These are phyloP conservation scores for Xylaria sp. DNA, from an alignment of 2,329 filamentous ascomycete genomes.

Conservation along the genomic window DNA sequence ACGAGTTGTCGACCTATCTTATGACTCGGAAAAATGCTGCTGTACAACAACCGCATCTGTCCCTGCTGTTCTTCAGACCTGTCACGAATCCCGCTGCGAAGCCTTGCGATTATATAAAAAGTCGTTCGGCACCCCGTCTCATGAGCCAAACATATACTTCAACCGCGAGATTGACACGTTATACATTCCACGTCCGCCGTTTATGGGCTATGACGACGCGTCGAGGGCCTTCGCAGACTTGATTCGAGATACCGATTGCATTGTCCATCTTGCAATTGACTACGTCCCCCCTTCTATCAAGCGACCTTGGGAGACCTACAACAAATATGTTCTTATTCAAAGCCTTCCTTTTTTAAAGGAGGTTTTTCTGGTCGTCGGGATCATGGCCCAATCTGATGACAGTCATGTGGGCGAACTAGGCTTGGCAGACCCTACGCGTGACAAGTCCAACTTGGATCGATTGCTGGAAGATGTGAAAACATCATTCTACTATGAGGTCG, in stretches of 20 bases:
- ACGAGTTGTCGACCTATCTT: slow-evolving; percentile 55
- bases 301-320: slow-evolving; percentile 62
- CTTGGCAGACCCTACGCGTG: slow-evolving; percentile 41
- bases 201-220: slow-evolving; percentile 55
- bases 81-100: slow-evolving; percentile 56
- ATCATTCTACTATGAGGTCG: slow-evolving; percentile 48
- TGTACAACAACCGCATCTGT: slow-evolving; percentile 53
- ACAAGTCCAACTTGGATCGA: slow-evolving; percentile 39
- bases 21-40: slow-evolving; percentile 50
- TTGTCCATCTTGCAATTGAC: slow-evolving; percentile 57
- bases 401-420: slow-evolving; percentile 36
- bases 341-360: slow-evolving; percentile 48
- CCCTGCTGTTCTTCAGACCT: slow-evolving; percentile 55
- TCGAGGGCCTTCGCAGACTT: slow-evolving; percentile 55
- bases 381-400: slow-evolving; percentile 29
- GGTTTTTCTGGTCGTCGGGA: slow-evolving; percentile 51
- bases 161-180: slow-evolving; percentile 49
- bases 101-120: slow-evolving; percentile 53
- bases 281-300: slow-evolving; percentile 57
- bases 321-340: slow-evolving; percentile 58
- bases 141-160: slow-evolving; percentile 48
- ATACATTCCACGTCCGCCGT: slow-evolving; percentile 53
- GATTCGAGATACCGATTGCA: slow-evolving; percentile 49
- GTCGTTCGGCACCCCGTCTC: slow-evolving; percentile 50
- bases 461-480: slow-evolving; percentile 46